Evolutionary conservation across 345 rosid species (phyloP).

Genomic region (Hibiscus trionum): DNA sequence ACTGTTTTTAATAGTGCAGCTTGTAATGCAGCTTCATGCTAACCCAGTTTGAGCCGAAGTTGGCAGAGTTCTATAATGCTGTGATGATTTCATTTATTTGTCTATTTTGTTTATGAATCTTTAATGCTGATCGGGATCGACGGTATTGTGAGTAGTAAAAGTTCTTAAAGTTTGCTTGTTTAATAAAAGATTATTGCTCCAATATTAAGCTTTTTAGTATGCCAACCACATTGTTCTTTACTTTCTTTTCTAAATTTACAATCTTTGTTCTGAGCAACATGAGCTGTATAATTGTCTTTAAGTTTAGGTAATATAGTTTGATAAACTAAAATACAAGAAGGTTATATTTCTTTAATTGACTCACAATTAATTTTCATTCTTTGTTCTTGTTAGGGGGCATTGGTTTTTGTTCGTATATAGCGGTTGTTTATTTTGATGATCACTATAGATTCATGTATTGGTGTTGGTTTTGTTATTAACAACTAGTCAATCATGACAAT

Average conservation of each 20-base stretch:
- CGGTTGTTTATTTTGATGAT: not conserved
- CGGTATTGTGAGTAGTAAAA: not conserved
- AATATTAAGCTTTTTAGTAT: not conserved
- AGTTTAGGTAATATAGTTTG: not conserved
- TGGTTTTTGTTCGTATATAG: not conserved
- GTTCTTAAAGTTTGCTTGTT: not conserved
- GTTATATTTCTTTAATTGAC: not conserved
- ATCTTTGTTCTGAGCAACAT: not conserved
- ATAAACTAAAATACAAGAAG: not conserved
- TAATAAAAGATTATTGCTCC: not conserved
- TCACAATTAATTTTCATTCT: not conserved
- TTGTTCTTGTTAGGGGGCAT: not conserved
- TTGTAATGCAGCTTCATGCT: not conserved
- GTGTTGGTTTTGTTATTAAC: not conserved
- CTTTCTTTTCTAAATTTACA: not conserved
- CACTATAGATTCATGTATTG: not conserved
- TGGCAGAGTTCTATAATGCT: no score
- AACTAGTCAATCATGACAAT: not conserved
- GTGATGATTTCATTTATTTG: not conserved
- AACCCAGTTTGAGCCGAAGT: not conserved
- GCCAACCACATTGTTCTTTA: not conserved
- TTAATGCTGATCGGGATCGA: not conserved
- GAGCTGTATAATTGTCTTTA: not conserved
- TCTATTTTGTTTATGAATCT: not conserved
- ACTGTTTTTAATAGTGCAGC: not conserved